Base-by-base conservation (phyloP, 129 eudicot species). In the Gnaphalium uliginosum region DNA sequence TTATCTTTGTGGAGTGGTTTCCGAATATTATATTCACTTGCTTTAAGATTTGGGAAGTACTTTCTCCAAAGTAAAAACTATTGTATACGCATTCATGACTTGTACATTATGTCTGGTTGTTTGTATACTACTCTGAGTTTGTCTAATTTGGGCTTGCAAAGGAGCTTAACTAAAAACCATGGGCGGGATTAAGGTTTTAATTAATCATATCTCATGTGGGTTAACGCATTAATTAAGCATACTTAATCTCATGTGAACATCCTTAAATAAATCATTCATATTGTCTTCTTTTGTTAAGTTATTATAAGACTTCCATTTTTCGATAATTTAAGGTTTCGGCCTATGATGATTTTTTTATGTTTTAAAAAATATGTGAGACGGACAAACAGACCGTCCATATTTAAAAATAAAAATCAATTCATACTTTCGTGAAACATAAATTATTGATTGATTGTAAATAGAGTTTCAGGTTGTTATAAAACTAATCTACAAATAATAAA, bases 401-500 rank as follows among this genome's bases (percentile, higher is more conserved):
- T 46, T 46, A n/a, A 3, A 46, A 46, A n/a, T n/a, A 13, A 46
- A 46, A 5, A 14, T 8, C 9, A 35, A 35, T 35, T 4, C 9
- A 4, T 35, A 46, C 0, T 4, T 46, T 14, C 53, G 5, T 46
- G 53, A 46, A 46, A 46, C 14, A 14, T 13, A 13, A 46, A 46
- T 46, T 46, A 46, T 46, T 11, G 4, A 11, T 67, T 90, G 29
- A 71, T 70, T 76, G 82, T 85, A 2, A 85, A 87, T 65, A 76
- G 68, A 62, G 13, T 37, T 37, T 0, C 46, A 37, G 46, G 46
- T 33, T 37, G 14, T 39, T 9, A 9, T 9, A 8, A 39, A 39
- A 46, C 53, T 46, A 3, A 46, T 46, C 14, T 46, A 8, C 48
- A 10, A 41, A 10, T 41, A 9, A 8, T 1, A 6, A 32, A 32